Conservation (phyloP, 805 yeast species). For the Zygotorulaspora chibaensis region DNA sequence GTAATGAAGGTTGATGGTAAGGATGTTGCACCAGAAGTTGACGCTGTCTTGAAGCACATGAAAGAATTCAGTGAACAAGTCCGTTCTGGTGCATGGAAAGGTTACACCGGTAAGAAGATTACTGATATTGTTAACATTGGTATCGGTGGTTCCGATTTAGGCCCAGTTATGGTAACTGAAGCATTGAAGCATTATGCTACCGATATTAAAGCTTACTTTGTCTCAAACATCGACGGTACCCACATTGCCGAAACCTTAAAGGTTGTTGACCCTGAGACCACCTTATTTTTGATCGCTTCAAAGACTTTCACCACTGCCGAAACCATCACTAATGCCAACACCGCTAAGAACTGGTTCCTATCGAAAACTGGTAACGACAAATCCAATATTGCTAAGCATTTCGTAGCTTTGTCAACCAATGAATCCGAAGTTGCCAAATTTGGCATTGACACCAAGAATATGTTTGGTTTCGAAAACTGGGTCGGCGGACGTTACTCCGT, state of each 20-base stretch:
- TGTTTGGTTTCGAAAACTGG: conserved; percentile 98
- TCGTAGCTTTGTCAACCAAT: conserved; percentile 94
- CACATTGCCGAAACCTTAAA: conserved; percentile 89
- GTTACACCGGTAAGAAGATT: conserved; percentile 92
- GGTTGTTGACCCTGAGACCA: conserved; percentile 78
- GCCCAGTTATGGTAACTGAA: conserved; percentile 99
- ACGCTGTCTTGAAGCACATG: conserved; percentile 90
- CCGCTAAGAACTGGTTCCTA: conserved; percentile 95
- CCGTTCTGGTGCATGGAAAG: conserved; percentile 93
- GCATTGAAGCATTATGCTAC: conserved; percentile 87
- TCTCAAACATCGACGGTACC: conserved; percentile 98
- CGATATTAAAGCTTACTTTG: conserved; percentile 80
- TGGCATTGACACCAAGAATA: conserved; percentile 95
- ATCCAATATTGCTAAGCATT: conserved; percentile 88
- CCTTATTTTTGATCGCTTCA: conserved; percentile 87
- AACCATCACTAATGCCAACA: conserved; percentile 91
- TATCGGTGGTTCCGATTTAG: conserved; percentile 98
- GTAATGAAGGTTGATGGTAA: conserved; percentile 85
- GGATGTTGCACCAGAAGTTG: conserved; percentile 89
- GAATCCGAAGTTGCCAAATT: conserved; percentile 86
- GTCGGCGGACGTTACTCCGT: conserved; percentile 99
- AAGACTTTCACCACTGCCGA: conserved; percentile 99
- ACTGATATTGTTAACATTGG: conserved; percentile 96
- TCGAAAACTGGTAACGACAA: conserved; percentile 52
- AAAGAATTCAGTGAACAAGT: conserved; percentile 87